Base-by-base conservation (phyloP, 106 monocot species). In the Alisma plantagoaquatica region DNA sequence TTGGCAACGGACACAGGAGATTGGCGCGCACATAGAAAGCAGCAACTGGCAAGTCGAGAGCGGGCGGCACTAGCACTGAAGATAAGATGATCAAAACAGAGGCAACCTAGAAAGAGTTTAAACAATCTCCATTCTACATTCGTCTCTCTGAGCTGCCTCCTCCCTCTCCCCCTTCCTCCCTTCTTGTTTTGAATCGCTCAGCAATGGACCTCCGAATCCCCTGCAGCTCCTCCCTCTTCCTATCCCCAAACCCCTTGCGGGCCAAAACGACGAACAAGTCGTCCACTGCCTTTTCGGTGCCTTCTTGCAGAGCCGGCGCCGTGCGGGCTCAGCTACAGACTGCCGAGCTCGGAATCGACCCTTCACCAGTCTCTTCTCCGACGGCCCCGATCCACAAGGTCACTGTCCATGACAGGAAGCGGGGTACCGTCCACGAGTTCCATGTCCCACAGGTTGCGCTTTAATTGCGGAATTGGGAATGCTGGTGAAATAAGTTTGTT, bases 331-430 rank as follows among this genome's bases (percentile, higher is more conserved):
- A 38, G 35, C 9, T 38, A 14, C 35, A 38, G 35, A 14, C n/a
- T n/a, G n/a, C n/a, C n/a, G n/a, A n/a, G n/a, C n/a, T 38, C 4
- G 29, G 22, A 21, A 45, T 60, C 31, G 60, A 60, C 47, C 60
- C 60, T 2, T 43, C 60, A 1, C 46, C 60, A 0, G 16, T 5
- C 20, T 60, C 60, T 23, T 60, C 60, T 20, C 60, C 60, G 46
- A 32, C 46, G 29, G 21, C 47, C 0, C 54, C 72, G 19, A 60
- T 52, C 2, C 93, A 88, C 66, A 62, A 65, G 33, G 84, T 94
- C 67, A 94, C 93, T 14, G 88, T 94, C 53, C 83, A 77, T 51
- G 84, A 94, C 60, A 73, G 93, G 33, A 74, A 88, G 73, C 52
- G 80, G 6, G 88, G 84, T 10, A 64, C 88, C n/a, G 77, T 81